These are phyloP conservation scores for Trichoderma sp. DNA, from an alignment of 2,329 filamentous ascomycete genomes.

Conservation along the genomic window DNA sequence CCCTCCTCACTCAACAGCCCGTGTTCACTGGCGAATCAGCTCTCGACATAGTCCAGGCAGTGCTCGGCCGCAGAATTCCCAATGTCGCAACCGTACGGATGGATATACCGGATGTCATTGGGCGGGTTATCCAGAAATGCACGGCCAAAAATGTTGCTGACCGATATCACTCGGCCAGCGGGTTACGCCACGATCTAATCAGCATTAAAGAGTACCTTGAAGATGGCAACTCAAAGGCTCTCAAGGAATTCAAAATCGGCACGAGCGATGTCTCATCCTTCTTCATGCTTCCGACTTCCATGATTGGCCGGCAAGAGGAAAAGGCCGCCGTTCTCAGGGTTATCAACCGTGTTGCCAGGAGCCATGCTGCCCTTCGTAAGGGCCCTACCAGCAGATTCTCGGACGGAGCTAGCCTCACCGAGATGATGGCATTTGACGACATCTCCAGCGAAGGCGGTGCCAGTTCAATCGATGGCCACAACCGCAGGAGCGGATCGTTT, in stretches of 20 bases:
- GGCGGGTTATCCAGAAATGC: constrained; percentile 85
- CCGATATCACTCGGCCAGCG: constrained; percentile 85
- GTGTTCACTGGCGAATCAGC: constrained; percentile 79
- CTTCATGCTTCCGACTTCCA: constrained; percentile 78
- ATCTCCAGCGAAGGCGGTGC: constrained; percentile 58
- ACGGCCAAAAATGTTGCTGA: constrained; percentile 86
- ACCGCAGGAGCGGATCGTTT: constrained; percentile 52
- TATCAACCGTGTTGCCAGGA: constrained; percentile 74
- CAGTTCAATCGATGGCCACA: constrained; percentile 57
- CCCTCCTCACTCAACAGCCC: constrained; percentile 73
- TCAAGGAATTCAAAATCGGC: constrained; percentile 75
- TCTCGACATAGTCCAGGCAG: constrained; percentile 88
- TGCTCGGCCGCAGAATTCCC: constrained; percentile 76
- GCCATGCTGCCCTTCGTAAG: constrained; percentile 54
- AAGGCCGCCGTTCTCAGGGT: constrained; percentile 68
- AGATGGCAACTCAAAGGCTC: constrained; percentile 69
- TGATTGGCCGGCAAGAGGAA: constrained; percentile 79
- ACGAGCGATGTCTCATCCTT: constrained; percentile 90
- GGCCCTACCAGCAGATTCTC: constrained; percentile 50
- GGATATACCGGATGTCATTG: constrained; percentile 82
- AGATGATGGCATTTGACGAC: constrained; percentile 47
- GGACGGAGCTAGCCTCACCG: constrained; percentile 51
- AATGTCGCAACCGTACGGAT: constrained; percentile 74
- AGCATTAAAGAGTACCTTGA: constrained; percentile 73
- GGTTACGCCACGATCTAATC: constrained; percentile 77